Evolutionary conservation across 139 green algal genomes (phyloP).

Genomic region (Dunaliella primolecta): DNA sequence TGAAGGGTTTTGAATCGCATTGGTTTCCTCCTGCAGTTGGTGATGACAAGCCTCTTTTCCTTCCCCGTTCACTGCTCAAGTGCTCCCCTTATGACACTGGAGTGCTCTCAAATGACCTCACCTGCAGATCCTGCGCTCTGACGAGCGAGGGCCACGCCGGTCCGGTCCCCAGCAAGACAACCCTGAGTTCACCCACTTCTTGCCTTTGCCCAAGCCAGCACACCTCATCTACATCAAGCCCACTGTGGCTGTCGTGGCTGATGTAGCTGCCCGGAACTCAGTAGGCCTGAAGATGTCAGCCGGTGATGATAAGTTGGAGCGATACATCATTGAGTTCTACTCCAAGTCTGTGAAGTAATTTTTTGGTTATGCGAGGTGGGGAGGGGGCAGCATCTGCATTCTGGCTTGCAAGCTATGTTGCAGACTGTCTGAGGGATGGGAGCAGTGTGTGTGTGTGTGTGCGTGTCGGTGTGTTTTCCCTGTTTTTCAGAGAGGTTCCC

Average conservation of each 20-base stretch:
- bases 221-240: constrained; percentile 66
- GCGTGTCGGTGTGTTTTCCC: not conserved
- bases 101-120: no score
- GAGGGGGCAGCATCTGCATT: no score
- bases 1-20: no score
- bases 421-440: not conserved
- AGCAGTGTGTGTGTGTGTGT: not conserved
- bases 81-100: no score
- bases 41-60: no score
- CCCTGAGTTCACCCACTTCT: constrained; percentile 53
- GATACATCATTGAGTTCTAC: constrained; percentile 61
- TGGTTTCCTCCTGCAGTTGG: no score
- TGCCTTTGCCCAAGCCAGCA: constrained; percentile 55
- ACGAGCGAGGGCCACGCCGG: not conserved
- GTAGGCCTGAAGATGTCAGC: constrained; percentile 60
- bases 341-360: constrained; percentile 38
- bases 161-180: not conserved
- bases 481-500: not conserved
- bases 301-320: constrained; percentile 49
- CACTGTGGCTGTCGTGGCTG: constrained; percentile 56
- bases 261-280: constrained; percentile 32
- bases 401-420: no score
- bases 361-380: no score
- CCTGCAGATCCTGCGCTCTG: not conserved
- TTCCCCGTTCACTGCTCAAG: no score